phyloP scores from a whole-genome alignment of 2,329 filamentous ascomycete species.

The Phaeosphaeriaceae sp. region DNA sequence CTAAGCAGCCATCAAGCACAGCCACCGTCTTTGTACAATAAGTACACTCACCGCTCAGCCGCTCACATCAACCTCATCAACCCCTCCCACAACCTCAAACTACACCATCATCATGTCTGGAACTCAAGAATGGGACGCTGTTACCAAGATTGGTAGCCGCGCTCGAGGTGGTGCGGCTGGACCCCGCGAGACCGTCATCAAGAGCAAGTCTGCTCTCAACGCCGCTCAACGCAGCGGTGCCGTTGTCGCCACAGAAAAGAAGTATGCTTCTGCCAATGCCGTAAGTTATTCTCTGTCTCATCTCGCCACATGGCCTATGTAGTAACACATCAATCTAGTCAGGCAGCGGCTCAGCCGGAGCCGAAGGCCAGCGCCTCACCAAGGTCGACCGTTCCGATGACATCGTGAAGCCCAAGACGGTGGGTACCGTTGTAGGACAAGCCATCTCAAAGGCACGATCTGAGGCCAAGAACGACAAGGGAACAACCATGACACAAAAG shows the following conservation, averaged over 20 bases:
- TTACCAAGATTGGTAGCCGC: conserved; percentile 94
- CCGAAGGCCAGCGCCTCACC: conserved; percentile 91
- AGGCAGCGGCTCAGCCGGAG: conserved; percentile 63
- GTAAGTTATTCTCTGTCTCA: conserved; percentile 62
- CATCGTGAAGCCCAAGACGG: conserved; percentile 94
- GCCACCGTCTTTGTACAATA: conserved; percentile 10
- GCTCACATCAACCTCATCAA: conserved; percentile 13
- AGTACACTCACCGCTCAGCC: conserved; percentile 13
- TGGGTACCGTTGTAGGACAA: conserved; percentile 76
- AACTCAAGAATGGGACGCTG: conserved; percentile 76
- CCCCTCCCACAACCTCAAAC: conserved; percentile 5
- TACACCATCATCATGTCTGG: conserved; percentile 61
- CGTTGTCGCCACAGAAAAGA: conserved; percentile 89
- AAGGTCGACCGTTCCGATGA: conserved; percentile 98
- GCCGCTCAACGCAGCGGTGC: conserved; percentile 83
- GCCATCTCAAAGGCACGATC: conserved; percentile 81
- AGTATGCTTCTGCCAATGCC: conserved; percentile 76
- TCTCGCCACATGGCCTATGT: not conserved
- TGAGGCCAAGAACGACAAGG: conserved; percentile 79
- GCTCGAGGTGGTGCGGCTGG: conserved; percentile 69
- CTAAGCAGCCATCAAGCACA: conserved; percentile 15
- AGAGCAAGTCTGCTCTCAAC: conserved; percentile 83
- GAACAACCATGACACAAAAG: conserved; percentile 83
- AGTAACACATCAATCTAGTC: conserved; percentile 8
- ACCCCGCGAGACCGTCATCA: conserved; percentile 85